Base-by-base conservation (phyloP, 345 rosid genomes). In the Salix purpurea region DNA sequence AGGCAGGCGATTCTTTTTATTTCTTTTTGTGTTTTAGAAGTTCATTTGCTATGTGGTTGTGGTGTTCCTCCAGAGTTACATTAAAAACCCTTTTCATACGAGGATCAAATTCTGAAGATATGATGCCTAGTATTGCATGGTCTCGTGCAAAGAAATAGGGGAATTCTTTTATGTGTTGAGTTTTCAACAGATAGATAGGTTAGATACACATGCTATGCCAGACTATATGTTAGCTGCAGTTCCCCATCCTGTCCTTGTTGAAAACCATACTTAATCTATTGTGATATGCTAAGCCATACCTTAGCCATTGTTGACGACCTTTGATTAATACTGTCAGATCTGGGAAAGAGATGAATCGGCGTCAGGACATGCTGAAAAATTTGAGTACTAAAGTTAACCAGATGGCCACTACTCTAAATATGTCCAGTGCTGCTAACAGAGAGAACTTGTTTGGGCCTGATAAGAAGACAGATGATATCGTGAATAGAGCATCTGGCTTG, bases 321-420 rank as follows among this genome's bases (percentile, higher is more conserved):
- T 58, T 58, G 28, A 58, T 58, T 58, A 5, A 58, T 58, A n/a
- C 26, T 11, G 5, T n/a, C 62, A 96, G 98, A 69, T 85, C 98
- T 6, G 97, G 94, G 81, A 96, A 90, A 83, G 99, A 96, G 89
- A 89, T 93, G 91, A 93, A 96, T 78, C 92, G 92, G 52, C 95
- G 98, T 70, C 94, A 84, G 85, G 99, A 96, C 83, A 88, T 90
- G 95, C 83, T 89, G 67, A 83, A 86, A 34, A 92, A 90, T 84
- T 67, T 93, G 85, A 90, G 92, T 78, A 78, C 91, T 28, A 89
- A 89, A 82, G 91, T 88, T 32, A 92, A 80, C 76, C 97, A 96
- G 83, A 92, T 93, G 97, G 98, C 92, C 60, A 81, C 85, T 78
- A 48, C 87, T 2, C 84, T 96, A 92, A 92, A 93, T 84, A 92